Percentiles rank a stretch among this genome's conserved stretches.
Conservation (phyloP, 2,329 filamentous ascomycete species). For the Colletotrichum sansevieriae region DNA sequence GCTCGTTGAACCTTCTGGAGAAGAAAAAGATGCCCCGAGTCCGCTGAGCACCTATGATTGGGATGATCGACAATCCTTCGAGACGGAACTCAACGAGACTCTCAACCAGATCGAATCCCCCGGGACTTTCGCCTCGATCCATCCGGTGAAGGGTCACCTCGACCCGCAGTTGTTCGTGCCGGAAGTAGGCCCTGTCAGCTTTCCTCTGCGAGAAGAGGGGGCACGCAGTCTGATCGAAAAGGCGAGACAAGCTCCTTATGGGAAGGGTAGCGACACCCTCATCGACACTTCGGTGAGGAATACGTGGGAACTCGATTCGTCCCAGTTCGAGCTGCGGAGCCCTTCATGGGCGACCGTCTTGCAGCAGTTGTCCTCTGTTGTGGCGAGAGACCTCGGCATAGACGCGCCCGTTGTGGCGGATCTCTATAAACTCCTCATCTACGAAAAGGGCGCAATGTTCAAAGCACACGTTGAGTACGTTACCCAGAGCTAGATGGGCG, state of each 20-base stretch:
- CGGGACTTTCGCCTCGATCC: slow-evolving; percentile 42
- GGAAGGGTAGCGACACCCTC: slow-evolving; percentile 55
- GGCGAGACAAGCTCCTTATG: slow-evolving; percentile 51
- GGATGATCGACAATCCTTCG: background rate
- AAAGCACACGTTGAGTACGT: slow-evolving; percentile 58
- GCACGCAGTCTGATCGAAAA: slow-evolving; percentile 46
- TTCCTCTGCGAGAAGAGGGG: slow-evolving; percentile 46
- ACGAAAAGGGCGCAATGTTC: slow-evolving; percentile 63
- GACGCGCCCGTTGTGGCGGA: slow-evolving; percentile 49
- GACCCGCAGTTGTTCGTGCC: slow-evolving; percentile 39
- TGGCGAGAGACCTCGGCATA: slow-evolving; percentile 51
- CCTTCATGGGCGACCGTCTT: slow-evolving; percentile 51
- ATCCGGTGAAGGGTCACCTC: background rate
- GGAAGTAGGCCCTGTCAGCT: slow-evolving; percentile 43
- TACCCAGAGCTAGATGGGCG: background rate
- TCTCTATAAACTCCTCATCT: slow-evolving; percentile 62
- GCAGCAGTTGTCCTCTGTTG: slow-evolving; percentile 42
- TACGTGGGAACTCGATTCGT: slow-evolving; percentile 57
- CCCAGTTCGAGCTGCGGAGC: slow-evolving; percentile 54
- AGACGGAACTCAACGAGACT: slow-evolving; percentile 29
- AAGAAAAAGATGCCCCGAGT: background rate
- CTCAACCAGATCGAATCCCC: slow-evolving; percentile 36
- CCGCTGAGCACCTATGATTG: background rate
- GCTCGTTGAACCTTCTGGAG: no score
- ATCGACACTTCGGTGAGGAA: slow-evolving; percentile 57